Evolutionary conservation across 2,329 filamentous ascomycete species (phyloP).

Genomic region (Sporothrix luriei): DNA sequence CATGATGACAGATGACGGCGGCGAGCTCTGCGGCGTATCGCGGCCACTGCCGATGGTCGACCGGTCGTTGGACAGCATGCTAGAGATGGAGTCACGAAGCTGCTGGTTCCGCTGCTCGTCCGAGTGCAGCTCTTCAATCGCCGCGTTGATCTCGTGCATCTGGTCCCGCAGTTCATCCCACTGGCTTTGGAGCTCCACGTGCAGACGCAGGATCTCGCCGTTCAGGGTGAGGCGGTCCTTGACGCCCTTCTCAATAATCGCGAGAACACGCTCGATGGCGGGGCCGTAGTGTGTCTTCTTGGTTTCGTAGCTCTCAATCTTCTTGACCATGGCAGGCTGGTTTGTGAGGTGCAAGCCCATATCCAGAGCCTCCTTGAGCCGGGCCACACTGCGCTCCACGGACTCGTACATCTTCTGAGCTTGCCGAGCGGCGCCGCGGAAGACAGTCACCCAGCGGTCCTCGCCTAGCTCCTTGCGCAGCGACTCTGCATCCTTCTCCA

Average conservation of each 20-base stretch:
- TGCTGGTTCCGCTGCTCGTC: slow-evolving; percentile 66
- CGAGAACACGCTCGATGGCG: slow-evolving; percentile 85
- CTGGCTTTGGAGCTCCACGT: slow-evolving; percentile 80
- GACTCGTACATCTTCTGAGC: slow-evolving; percentile 97
- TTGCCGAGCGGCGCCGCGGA: slow-evolving; percentile 87
- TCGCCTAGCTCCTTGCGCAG: slow-evolving; percentile 88
- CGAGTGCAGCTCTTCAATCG: slow-evolving; percentile 71
- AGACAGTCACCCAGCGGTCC: slow-evolving; percentile 94
- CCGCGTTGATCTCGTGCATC: slow-evolving; percentile 74
- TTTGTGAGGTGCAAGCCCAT: slow-evolving; percentile 73
- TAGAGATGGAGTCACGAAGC: slow-evolving; percentile 88
- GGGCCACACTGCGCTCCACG: slow-evolving; percentile 80
- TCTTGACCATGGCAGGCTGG: slow-evolving; percentile 70
- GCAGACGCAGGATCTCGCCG: slow-evolving; percentile 85
- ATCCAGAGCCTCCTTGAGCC: slow-evolving; percentile 79
- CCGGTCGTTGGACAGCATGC: slow-evolving; percentile 80
- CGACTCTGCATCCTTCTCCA: slow-evolving; percentile 88
- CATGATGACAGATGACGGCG: slow-evolving; percentile 65
- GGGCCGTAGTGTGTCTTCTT: slow-evolving; percentile 94
- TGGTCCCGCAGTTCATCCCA: slow-evolving; percentile 76
- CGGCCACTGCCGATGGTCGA: slow-evolving; percentile 69
- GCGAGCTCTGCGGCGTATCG: slow-evolving; percentile 71
- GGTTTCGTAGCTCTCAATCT: slow-evolving; percentile 88
- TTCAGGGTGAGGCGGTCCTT: slow-evolving; percentile 95
- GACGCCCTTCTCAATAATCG: slow-evolving; percentile 94